Evolutionary conservation across 176 grass and related monocot genomes (phyloP).

Genomic region (Musa acuminata): DNA sequence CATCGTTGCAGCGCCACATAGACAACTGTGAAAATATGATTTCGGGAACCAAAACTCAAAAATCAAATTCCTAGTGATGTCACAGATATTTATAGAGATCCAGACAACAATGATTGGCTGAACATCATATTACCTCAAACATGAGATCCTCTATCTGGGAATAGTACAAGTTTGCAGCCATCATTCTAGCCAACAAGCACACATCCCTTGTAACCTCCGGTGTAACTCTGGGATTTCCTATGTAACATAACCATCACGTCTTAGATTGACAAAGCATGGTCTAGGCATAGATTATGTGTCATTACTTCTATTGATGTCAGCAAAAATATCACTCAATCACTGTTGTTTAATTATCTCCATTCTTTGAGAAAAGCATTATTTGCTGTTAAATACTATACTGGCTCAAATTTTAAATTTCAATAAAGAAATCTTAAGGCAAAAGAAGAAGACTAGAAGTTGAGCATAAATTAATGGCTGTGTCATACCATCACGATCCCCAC

Average conservation of each 20-base stretch:
- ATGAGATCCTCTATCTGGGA: constrained; percentile 90
- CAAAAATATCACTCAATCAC: not conserved
- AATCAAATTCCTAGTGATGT: not conserved
- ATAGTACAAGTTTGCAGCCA: constrained; percentile 91
- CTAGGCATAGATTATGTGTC: not conserved
- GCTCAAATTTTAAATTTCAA: not conserved
- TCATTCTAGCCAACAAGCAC: constrained; percentile 91
- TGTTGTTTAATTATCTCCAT: not conserved
- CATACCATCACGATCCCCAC: constrained; percentile 86
- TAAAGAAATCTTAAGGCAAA: not conserved
- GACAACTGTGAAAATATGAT: constrained; percentile 46
- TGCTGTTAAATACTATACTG: not conserved
- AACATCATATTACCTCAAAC: constrained; percentile 65
- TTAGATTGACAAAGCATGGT: not conserved
- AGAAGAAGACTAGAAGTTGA: not conserved
- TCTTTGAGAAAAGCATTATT: not conserved
- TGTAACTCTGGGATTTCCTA: constrained; percentile 89
- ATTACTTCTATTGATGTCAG: not conserved
- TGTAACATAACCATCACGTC: not conserved
- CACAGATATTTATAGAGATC: not conserved
- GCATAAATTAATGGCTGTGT: not conserved
- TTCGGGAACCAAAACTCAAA: not conserved
- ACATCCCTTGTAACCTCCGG: constrained; percentile 94
- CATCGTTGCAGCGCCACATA: constrained; percentile 93
- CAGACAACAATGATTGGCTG: not conserved